These are phyloP conservation scores for Pseudogymnoascus sp. DNA, from an alignment of 2,329 filamentous ascomycete genomes.

Conservation along the genomic window DNA sequence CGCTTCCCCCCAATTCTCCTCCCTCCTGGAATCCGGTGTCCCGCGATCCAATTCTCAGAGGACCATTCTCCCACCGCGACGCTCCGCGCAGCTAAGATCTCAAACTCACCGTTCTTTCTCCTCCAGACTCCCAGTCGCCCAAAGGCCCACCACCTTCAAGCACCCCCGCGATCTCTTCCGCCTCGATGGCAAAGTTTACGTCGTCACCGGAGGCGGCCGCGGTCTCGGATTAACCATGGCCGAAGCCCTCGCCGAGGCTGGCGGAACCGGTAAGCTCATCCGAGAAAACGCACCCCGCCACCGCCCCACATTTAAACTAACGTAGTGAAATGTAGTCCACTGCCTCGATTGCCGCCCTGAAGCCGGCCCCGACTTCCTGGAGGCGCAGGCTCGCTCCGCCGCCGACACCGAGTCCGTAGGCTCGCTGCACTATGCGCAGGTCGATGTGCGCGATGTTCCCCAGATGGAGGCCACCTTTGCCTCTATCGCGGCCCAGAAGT, in stretches of 20 bases:
- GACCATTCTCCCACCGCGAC: not conserved
- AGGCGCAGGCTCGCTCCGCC: conserved; percentile 74
- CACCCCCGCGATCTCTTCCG: conserved; percentile 81
- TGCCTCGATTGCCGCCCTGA: not conserved
- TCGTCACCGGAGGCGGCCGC: conserved; percentile 85
- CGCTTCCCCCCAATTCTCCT: not conserved
- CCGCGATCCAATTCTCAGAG: not conserved
- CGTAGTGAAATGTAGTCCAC: conserved; percentile 16
- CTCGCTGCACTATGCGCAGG: conserved; percentile 89
- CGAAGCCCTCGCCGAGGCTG: conserved; percentile 73
- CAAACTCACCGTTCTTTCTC: not conserved
- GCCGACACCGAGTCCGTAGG: conserved; percentile 64
- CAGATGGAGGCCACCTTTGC: conserved; percentile 61
- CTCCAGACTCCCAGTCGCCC: not conserved
- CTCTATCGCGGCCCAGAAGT: conserved; percentile 62
- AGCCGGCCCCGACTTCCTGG: conserved; percentile 34
- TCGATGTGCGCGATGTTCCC: conserved; percentile 63
- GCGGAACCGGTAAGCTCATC: conserved; percentile 81
- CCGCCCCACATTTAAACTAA: not conserved
- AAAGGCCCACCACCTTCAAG: conserved; percentile 45
- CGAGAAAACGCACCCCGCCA: conserved; percentile 65
- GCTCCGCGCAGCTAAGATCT: not conserved
- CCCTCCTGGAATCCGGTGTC: not conserved
- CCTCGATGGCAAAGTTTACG: conserved; percentile 70
- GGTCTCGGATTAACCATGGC: conserved; percentile 89